A percentile compares a stretch with the other conserved stretches of the same genome.
Evolutionary conservation across 352 stramenopile species (phyloP).

Genomic region (Phytophthora melonis): DNA sequence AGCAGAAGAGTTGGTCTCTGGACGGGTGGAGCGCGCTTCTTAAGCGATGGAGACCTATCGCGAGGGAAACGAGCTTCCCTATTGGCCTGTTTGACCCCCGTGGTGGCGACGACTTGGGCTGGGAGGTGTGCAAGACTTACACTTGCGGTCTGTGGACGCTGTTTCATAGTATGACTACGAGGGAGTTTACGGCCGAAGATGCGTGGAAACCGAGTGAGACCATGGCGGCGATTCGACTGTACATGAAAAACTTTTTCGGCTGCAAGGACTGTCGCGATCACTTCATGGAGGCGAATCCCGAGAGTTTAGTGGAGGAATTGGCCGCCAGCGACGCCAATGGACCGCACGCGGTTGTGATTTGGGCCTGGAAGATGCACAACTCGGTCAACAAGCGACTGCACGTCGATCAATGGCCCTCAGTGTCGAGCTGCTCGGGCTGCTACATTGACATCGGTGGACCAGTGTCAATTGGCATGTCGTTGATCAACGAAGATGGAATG

Average conservation of each 20-base stretch:
- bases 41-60: conserved; percentile 53
- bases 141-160: conserved; percentile 81
- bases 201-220: conserved; percentile 57
- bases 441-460: conserved; percentile 44
- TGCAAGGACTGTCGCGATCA: conserved; percentile 73
- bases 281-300: conserved; percentile 71
- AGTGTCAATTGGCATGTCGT: conserved; percentile 32
- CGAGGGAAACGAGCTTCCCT: conserved; percentile 56
- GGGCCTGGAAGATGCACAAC: conserved; percentile 84
- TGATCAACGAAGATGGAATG: conserved; percentile 39
- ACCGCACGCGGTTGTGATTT: conserved; percentile 56
- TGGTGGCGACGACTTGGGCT: conserved; percentile 44
- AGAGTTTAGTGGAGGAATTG: conserved; percentile 49
- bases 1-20: conserved; percentile 49
- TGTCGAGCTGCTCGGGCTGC: conserved; percentile 50
- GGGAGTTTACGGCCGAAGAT: conserved; percentile 1
- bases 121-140: conserved; percentile 68
- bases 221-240: conserved; percentile 62
- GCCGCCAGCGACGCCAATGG: conserved; percentile 47
- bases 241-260: conserved; percentile 76
- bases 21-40: conserved; percentile 58
- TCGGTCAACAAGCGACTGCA: conserved; percentile 75
- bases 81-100: conserved; percentile 56
- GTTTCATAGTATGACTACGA: conserved; percentile 74
- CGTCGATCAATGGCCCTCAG: conserved; percentile 60